Base-by-base conservation (phyloP, 140 eudicot species). In the Erigeron philadelphicus region DNA sequence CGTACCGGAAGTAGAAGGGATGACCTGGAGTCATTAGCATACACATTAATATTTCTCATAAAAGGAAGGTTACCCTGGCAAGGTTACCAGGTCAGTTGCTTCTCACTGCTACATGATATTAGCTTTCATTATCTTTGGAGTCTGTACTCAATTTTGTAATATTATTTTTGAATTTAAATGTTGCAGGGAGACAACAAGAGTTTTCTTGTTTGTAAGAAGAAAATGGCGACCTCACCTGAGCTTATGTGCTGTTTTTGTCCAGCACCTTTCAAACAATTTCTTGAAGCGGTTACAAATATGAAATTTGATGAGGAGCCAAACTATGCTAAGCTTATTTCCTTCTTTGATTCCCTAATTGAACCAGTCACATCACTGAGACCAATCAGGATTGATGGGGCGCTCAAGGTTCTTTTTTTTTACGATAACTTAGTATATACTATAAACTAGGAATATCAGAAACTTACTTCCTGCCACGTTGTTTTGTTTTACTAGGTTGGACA, bases 161-260 rank as follows among this genome's bases (percentile, higher is more conserved):
- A 19, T 56, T 19, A 16, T 16, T 44, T 10, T 54, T 75, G 61
- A 64, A 64, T 61, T 54, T 75, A 57, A 64, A 64, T 61, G 23
- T 64, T 75, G 38, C 79, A 88, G 96, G 96, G 96, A 72, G 96
- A 88, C 77, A 86, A 88, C 83, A 88, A 89, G 81, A 89, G 95
- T 72, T 89, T 89, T 75, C 90, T 86, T 60, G 96, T 89, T 41
- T 89, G 90, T 66, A 89, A 89, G 66, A 89, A 89, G 86, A 86
- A 86, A 74, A 89, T 89, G 95, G 80, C 95, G 35, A 89, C 90
- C 49, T 86, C 96, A 64, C 90, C 96, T 11, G 96, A 89, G 79
- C 81, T 89, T 74, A 89, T 89, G 96, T 89, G 96, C 61, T 86
- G 90, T 82, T 86, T 86, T 71, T 89, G 96, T 76, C 96, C 96